A percentile compares a stretch with the other conserved stretches of the same genome.
Conservation (phyloP, 2,329 filamentous ascomycete genomes). For the Chalaropsis thielavioides region DNA sequence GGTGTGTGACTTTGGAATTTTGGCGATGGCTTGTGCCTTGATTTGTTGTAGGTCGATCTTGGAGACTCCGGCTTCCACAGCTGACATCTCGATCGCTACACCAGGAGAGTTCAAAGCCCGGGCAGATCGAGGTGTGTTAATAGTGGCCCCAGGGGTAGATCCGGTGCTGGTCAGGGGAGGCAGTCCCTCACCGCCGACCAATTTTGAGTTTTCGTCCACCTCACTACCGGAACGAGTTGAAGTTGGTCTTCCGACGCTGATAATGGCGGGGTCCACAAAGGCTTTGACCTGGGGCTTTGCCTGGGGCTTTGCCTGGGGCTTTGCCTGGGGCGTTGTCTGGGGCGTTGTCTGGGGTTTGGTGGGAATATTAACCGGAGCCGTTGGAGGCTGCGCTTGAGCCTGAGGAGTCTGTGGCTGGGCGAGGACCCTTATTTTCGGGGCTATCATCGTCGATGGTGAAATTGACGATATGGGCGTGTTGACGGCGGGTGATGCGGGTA, state of each 20-base stretch:
- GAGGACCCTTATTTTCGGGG: not conserved
- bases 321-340: not conserved
- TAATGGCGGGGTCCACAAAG: constrained; percentile 71
- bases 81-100: not conserved
- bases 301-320: not conserved
- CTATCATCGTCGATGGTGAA: constrained; percentile 23
- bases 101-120: not conserved
- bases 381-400: too few relatives aligned
- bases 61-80: constrained; percentile 5
- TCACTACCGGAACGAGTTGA: constrained; percentile 11
- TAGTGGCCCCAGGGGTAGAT: not conserved
- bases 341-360: not conserved
- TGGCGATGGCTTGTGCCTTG: not conserved
- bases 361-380: not conserved
- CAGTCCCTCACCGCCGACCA: not conserved
- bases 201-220: constrained; percentile 6
- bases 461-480: constrained; percentile 21
- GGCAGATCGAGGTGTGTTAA: not conserved
- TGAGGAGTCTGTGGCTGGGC: not conserved
- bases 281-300: constrained; percentile 19
- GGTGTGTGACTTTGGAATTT: not conserved
- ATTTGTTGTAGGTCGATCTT: not conserved
- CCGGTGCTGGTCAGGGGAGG: not conserved
- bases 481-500: constrained; percentile 16
- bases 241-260: constrained; percentile 42